A percentile compares a stretch with the other conserved stretches of the same genome.
These are phyloP conservation scores for Pistacia integerrima DNA, from an alignment of 345 rosid genomes.

Conservation along the genomic window DNA sequence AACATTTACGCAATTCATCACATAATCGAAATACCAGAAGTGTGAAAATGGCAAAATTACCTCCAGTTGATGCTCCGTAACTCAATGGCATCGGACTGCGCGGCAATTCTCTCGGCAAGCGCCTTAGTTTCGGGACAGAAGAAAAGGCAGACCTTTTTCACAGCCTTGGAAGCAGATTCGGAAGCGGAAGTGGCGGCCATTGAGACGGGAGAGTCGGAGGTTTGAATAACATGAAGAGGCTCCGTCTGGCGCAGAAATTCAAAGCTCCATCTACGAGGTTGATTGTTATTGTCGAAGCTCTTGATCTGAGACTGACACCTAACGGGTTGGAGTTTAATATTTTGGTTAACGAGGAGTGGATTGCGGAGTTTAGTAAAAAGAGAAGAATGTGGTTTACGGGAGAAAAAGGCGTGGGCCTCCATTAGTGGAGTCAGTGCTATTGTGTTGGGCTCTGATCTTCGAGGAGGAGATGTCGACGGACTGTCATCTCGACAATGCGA, in stretches of 20 bases:
- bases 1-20: background rate
- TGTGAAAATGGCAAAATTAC: constrained; percentile 31
- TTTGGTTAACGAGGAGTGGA: background rate
- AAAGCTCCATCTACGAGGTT: constrained; percentile 45
- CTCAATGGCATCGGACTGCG: constrained; percentile 77
- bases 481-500: background rate
- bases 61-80: constrained; percentile 86
- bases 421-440: background rate
- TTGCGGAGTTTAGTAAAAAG: constrained; percentile 1
- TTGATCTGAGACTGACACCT: constrained; percentile 57
- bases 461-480: background rate
- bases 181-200: constrained; percentile 53
- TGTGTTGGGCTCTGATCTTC: background rate
- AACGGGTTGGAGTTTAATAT: background rate
- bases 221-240: constrained; percentile 42
- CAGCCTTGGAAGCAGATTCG: constrained; percentile 47
- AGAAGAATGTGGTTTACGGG: background rate
- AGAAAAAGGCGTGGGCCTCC: constrained; percentile 2
- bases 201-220: constrained; percentile 42
- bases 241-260: constrained; percentile 56
- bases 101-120: constrained; percentile 81
- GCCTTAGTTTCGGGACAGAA: constrained; percentile 70
- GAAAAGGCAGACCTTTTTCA: constrained; percentile 74
- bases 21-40: background rate
- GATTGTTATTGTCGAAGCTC: constrained; percentile 53